Percentiles rank a stretch among this genome's conserved stretches.
Conservation (phyloP, 2,329 filamentous ascomycete species). For the Penicillium corylophilum region DNA sequence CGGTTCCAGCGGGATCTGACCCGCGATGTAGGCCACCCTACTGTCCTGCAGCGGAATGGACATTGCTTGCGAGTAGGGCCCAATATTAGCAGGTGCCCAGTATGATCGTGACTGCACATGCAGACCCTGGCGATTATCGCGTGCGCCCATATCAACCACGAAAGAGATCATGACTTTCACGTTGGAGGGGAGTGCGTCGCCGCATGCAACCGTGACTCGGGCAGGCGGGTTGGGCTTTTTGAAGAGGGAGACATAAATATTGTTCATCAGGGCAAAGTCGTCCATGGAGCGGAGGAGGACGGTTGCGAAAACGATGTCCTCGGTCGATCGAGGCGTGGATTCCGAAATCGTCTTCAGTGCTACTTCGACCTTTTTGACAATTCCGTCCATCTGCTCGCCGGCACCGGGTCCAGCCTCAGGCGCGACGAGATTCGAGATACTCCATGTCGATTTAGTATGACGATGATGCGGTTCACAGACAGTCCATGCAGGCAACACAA, state of each 20-base stretch:
- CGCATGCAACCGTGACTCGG: constrained; percentile 78
- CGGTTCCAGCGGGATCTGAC: constrained; percentile 86
- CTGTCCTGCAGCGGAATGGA: constrained; percentile 31
- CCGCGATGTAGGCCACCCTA: constrained; percentile 67
- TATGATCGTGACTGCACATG: constrained; percentile 94
- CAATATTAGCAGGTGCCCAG: constrained; percentile 97
- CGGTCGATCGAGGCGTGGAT: constrained; percentile 22
- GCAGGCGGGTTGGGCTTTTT: constrained; percentile 76
- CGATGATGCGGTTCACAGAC: constrained; percentile 19
- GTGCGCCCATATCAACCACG: constrained; percentile 41
- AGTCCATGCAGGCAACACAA: constrained; percentile 5
- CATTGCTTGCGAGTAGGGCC: constrained; percentile 91
- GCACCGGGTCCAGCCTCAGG: constrained; percentile 40
- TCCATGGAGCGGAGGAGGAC: constrained; percentile 76
- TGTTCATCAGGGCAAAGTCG: constrained; percentile 74
- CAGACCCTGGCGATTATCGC: constrained; percentile 52
- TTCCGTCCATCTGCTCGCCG: constrained; percentile 42
- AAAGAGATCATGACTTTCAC: constrained; percentile 62
- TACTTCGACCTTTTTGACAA: constrained; percentile 25
- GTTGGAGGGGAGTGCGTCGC: constrained; percentile 60
- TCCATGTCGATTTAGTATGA: constrained; percentile 30
- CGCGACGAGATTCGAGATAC: constrained; percentile 40
- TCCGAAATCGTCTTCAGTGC: constrained; percentile 6
- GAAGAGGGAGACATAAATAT: constrained; percentile 74
- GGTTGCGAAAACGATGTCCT: constrained; percentile 50